Percentiles rank a stretch among this genome's conserved stretches.
Evolutionary conservation across 129 eudicot genomes (phyloP).

Genomic region (Lactuca sativa): DNA sequence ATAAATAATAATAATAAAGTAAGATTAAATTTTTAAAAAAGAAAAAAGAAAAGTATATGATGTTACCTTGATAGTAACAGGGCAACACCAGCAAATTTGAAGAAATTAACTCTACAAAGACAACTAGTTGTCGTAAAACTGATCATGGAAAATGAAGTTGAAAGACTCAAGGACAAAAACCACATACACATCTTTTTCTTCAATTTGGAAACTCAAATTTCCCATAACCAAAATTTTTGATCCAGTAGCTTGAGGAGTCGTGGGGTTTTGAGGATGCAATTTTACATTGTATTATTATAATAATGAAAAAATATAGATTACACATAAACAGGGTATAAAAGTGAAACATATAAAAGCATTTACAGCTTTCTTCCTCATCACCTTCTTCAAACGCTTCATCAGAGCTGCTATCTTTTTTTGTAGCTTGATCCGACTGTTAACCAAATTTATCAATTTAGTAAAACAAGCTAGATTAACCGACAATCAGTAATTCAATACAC

Average conservation of each 20-base stretch:
- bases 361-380: slow-evolving; percentile 70
- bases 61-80: too few species aligned
- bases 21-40: too few species aligned
- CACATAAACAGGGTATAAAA: neutral
- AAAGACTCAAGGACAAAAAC: neutral
- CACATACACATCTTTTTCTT: slow-evolving; percentile 68
- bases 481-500: too few species aligned
- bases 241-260: slow-evolving; percentile 60
- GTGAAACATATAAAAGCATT: slow-evolving; percentile 7
- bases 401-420: slow-evolving; percentile 29
- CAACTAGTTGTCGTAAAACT: slow-evolving; percentile 10
- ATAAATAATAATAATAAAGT: too few species aligned
- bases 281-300: neutral
- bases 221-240: slow-evolving; percentile 85
- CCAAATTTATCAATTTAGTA: neutral
- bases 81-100: slow-evolving; percentile 51
- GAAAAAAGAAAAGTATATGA: too few species aligned
- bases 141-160: neutral
- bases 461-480: neutral
- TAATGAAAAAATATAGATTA: neutral
- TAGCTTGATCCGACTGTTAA: neutral
- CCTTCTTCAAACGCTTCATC: slow-evolving; percentile 50
- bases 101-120: slow-evolving; percentile 56
- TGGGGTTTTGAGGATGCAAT: slow-evolving; percentile 70
- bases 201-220: slow-evolving; percentile 60